These are phyloP conservation scores for Syncephalastrum sp. DNA, from an alignment of 371 early-diverging fungal genomes.

Conservation along the genomic window DNA sequence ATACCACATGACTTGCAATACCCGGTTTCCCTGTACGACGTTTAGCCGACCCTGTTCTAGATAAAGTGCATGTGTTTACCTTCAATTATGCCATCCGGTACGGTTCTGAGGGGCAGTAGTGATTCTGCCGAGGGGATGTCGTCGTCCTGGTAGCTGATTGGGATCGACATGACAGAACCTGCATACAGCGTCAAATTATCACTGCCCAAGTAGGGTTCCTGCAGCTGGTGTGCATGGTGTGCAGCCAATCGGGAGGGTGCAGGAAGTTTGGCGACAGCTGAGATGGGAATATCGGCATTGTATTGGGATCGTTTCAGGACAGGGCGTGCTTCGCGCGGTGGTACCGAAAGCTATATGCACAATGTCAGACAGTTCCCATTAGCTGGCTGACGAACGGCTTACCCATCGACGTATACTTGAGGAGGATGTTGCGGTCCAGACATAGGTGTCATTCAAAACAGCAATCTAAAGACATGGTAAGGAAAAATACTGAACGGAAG, in stretches of 20 bases:
- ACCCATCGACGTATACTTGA: conserved; percentile 87
- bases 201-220: conserved; percentile 37
- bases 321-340: conserved; percentile 44
- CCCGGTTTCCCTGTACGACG: conserved; percentile 57
- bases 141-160: conserved; percentile 50
- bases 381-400: not conserved
- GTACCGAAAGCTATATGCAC: conserved; percentile 50
- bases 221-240: conserved; percentile 12
- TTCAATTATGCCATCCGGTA: conserved; percentile 39
- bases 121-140: conserved; percentile 38
- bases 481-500: not conserved
- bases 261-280: conserved; percentile 44
- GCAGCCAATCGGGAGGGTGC: conserved; percentile 13
- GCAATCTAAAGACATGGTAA: conserved; percentile 47
- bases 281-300: conserved; percentile 42
- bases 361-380: not conserved
- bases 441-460: conserved; percentile 74
- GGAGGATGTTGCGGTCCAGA: conserved; percentile 92
- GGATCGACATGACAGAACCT: conserved; percentile 50
- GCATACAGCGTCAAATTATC: conserved; percentile 45
- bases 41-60: not conserved
- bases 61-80: conserved; percentile 17
- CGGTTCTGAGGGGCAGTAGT: conserved; percentile 35
- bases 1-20: conserved; percentile 61
- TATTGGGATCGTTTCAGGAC: conserved; percentile 45